Evolutionary conservation across 495 filamentous ascomycete genomes (phyloP).

Genomic region (Penicillium cataractarum): DNA sequence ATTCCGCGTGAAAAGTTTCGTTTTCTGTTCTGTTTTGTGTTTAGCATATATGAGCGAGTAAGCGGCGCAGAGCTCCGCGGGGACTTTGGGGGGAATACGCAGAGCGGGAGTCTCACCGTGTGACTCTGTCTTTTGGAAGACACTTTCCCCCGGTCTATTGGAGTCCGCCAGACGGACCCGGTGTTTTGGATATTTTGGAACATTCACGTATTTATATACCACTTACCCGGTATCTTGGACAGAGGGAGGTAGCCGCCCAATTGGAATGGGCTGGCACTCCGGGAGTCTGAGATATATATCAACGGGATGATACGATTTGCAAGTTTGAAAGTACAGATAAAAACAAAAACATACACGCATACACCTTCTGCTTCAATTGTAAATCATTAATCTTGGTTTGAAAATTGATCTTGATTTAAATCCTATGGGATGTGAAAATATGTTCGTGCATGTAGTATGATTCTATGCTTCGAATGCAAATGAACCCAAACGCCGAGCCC

Average conservation of each 20-base stretch:
- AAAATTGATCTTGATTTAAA: background rate
- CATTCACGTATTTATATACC: conserved; percentile 12
- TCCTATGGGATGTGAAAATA: background rate
- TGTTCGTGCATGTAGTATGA: background rate
- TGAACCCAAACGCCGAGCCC: conserved; percentile 2
- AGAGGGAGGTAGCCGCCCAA: background rate
- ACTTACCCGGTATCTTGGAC: conserved; percentile 1
- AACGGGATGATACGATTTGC: background rate
- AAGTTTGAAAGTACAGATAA: background rate
- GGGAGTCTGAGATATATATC: background rate
- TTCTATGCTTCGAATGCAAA: conserved; percentile 5
- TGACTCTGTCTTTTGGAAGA: background rate
- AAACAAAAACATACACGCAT: background rate
- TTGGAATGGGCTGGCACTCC: background rate
- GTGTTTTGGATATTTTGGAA: conserved; percentile 3
- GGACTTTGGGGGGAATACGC: background rate
- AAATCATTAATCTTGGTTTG: background rate
- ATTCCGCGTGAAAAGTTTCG: conserved; percentile 18
- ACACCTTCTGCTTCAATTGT: no score
- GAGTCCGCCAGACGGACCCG: conserved; percentile 18
- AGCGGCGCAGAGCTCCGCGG: background rate
- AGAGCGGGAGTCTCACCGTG: background rate
- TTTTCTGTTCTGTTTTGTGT: conserved; percentile 19
- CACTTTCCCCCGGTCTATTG: background rate
- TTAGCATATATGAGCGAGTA: conserved; percentile 34